Conservation (phyloP, 495 filamentous ascomycete species). For the Acidiella bohemica region DNA sequence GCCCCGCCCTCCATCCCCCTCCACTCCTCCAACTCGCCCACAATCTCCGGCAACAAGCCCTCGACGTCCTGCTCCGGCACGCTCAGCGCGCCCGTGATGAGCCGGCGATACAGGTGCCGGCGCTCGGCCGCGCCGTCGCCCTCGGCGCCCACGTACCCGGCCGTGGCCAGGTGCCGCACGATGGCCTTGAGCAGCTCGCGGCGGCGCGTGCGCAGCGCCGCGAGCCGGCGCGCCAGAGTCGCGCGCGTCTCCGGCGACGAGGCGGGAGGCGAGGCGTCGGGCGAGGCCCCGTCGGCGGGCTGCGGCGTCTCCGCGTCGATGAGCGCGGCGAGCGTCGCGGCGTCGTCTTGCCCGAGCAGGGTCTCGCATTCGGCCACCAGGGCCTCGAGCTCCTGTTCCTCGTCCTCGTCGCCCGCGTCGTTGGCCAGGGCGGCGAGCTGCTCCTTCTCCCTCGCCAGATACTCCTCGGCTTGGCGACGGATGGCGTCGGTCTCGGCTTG, state of each 20-base stretch:
- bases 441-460: slow-evolving; percentile 37
- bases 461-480: slow-evolving; percentile 36
- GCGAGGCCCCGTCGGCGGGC: not conserved
- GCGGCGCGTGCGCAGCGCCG: slow-evolving; percentile 20
- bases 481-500: slow-evolving; percentile 41
- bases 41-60: slow-evolving; percentile 29
- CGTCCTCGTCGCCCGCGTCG: slow-evolving; percentile 41
- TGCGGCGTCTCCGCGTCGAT: not conserved
- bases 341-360: slow-evolving; percentile 51
- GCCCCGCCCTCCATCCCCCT: slow-evolving; percentile 3
- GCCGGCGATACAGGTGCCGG: slow-evolving; percentile 25
- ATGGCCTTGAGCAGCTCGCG: slow-evolving; percentile 22
- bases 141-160: slow-evolving; percentile 19
- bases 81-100: slow-evolving; percentile 31
- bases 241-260: slow-evolving; percentile 15
- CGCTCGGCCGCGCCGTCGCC: slow-evolving; percentile 5
- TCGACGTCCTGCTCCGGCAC: slow-evolving; percentile 32
- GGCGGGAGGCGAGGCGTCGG: not conserved
- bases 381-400: slow-evolving; percentile 44
- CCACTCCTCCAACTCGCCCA: slow-evolving; percentile 41
- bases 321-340: slow-evolving; percentile 8
- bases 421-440: no score
- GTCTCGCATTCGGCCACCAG: slow-evolving; percentile 52
- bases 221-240: slow-evolving; percentile 19
- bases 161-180: slow-evolving; percentile 22